These are phyloP conservation scores for Phylloporus sp. DNA, from an alignment of 1,284 basidiomycete species.

Conservation along the genomic window DNA sequence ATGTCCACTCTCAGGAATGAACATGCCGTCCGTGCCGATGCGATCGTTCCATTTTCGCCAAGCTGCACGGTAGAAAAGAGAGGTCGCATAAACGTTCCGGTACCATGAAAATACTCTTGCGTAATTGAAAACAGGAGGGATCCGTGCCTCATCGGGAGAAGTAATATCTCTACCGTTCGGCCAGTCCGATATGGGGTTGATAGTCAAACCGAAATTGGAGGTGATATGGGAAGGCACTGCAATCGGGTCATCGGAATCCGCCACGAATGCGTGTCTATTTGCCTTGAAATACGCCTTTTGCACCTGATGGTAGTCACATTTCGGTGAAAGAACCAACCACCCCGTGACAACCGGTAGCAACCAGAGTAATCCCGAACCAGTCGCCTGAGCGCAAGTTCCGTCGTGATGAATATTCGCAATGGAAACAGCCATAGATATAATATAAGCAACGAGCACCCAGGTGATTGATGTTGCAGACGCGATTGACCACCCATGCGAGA, in stretches of 20 bases:
- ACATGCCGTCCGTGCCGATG: conserved; percentile 9
- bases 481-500: conserved; percentile 48
- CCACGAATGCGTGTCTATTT: conserved; percentile 30
- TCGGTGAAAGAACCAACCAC: conserved; percentile 52
- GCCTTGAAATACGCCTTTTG: conserved; percentile 41
- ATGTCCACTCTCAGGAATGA: not conserved
- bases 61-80: conserved; percentile 31
- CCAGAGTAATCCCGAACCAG: conserved; percentile 52
- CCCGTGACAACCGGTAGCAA: conserved; percentile 50
- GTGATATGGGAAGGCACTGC: conserved; percentile 8
- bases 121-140: conserved; percentile 43
- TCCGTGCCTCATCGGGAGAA: conserved; percentile 32
- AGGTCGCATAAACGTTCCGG: conserved; percentile 26
- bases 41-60: conserved; percentile 18
- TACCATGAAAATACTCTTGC: conserved; percentile 39
- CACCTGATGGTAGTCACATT: conserved; percentile 47
- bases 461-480: conserved; percentile 47
- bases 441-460: conserved; percentile 53
- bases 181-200: conserved; percentile 21
- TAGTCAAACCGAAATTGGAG: conserved; percentile 31
- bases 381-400: conserved; percentile 45
- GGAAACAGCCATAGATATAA: conserved; percentile 50
- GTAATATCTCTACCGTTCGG: conserved; percentile 1
- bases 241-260: conserved; percentile 6
- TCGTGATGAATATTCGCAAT: conserved; percentile 40